Evolutionary conservation across 495 filamentous ascomycete genomes (phyloP), one percentile per base, ranked within the genome.

Genomic region (Aspergillus asperescens): DNA sequence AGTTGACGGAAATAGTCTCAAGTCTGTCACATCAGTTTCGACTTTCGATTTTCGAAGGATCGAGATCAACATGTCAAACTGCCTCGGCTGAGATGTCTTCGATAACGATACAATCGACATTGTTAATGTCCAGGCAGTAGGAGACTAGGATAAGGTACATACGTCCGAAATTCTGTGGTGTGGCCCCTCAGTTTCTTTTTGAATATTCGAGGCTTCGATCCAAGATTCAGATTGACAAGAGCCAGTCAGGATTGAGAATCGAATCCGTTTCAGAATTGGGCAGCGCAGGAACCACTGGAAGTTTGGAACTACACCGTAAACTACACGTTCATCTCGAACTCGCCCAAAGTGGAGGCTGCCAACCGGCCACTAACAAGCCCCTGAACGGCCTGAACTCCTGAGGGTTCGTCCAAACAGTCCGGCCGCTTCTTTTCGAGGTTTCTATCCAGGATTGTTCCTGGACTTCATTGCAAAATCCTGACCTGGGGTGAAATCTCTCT

Each of bases 311-410:
- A 35, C 32, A 35, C 15, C 32, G n/a, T n/a, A n/a, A 35, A 31
- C 13, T 10, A n/a, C 2, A 38, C 38, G 29, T 44, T 29, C 24
- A 54, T 18, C 38, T 53, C 34, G 18, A 25, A 27, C 9, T 54
- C 28, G 38, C 12, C 31, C 25, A 23, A 51, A 46, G 55, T 57
- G 55, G 56, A 57, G 55, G 54, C 41, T 23, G 40, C 54, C 32
- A 50, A 56, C 48, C 48, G 35, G 48, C 55, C 55, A 58, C 55
- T 52, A 52, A 49, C 31, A 27, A 15, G 1, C 15, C 5, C 32
- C 32, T 12, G 20, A 31, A 45, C 34, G 41, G 51, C 56, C 56
- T 54, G 51, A 54, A 54, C 51, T 50, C 51, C 56, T 54, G 50
- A 50, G 51, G 51, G 32, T 35, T 35, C 32, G 32, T 35, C 16